Percentiles rank a stretch among this genome's conserved stretches.
Conservation (phyloP, 257 asterid genomes). For the Solanum corneliomulleri region DNA sequence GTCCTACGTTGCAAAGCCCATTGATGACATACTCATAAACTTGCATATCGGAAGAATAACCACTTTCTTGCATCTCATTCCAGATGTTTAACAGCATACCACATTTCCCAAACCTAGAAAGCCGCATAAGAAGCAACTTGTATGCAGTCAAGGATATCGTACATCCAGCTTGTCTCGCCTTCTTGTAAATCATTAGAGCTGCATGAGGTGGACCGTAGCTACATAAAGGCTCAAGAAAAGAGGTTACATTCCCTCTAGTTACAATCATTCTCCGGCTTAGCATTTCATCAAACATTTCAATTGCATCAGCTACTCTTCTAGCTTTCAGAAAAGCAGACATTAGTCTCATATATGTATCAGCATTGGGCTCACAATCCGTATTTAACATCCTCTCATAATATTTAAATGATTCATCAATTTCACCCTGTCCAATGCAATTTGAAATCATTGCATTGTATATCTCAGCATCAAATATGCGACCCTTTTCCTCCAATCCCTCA, state of each 20-base stretch:
- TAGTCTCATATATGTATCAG: conserved; percentile 52
- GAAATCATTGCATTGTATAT: conserved; percentile 76
- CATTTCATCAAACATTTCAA: conserved; percentile 83
- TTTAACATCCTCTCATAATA: conserved; percentile 43
- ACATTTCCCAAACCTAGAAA: conserved; percentile 82
- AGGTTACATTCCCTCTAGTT: conserved; percentile 49
- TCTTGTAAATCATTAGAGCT: conserved; percentile 67
- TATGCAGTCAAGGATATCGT: conserved; percentile 50
- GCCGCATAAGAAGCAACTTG: conserved; percentile 64
- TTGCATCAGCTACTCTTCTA: conserved; percentile 72
- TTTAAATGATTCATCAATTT: conserved; percentile 48
- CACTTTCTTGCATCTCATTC: conserved; percentile 79
- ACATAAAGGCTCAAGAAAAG: conserved; percentile 58
- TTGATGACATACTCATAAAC: conserved; percentile 63
- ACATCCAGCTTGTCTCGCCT: conserved; percentile 68
- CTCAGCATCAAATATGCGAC: conserved; percentile 15
- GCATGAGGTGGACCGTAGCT: conserved; percentile 94
- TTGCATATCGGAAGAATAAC: conserved; percentile 60
- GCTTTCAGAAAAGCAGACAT: conserved; percentile 42
- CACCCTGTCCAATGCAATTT: conserved; percentile 35
- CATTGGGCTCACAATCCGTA: conserved; percentile 31
- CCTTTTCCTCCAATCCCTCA: conserved; percentile 41
- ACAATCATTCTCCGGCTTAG: conserved; percentile 53
- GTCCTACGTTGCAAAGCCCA: conserved; percentile 78
- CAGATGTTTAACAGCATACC: conserved; percentile 61